Conservation (phyloP, 495 filamentous ascomycete species). For the Xylaria nigripes region DNA sequence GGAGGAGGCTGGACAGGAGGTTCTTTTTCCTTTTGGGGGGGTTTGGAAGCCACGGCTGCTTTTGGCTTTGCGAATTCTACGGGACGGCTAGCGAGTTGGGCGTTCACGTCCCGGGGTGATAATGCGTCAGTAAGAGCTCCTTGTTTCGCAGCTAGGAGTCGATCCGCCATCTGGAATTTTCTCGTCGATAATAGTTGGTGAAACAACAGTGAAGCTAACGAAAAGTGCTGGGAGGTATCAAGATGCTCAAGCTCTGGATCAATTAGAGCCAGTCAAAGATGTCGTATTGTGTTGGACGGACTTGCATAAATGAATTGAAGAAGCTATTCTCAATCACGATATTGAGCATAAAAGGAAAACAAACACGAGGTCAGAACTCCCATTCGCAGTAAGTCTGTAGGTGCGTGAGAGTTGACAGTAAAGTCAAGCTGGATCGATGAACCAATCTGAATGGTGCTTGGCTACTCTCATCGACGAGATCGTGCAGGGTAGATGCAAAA, state of each 20-base stretch:
- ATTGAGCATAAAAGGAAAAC: background rate
- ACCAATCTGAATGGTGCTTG: background rate
- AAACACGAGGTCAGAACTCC: background rate
- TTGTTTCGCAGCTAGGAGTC: constrained; percentile 31
- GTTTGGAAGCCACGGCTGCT: constrained; percentile 45
- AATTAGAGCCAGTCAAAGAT: background rate
- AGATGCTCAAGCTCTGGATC: background rate
- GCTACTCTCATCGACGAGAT: background rate
- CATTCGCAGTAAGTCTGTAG: constrained; percentile 1
- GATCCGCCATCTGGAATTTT: constrained; percentile 21
- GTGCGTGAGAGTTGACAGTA: background rate
- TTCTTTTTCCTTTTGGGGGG: constrained; percentile 51
- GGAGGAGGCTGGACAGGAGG: constrained; percentile 71
- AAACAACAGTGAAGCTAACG: constrained; percentile 10
- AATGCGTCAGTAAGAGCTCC: constrained; percentile 55
- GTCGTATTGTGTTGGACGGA: background rate
- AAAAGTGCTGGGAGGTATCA: constrained; percentile 3
- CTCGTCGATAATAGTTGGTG: background rate
- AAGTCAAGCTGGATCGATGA: background rate
- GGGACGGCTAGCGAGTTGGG: constrained; percentile 33
- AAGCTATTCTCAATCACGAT: background rate
- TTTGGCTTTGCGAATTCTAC: constrained; percentile 47
- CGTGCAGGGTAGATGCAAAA: background rate
- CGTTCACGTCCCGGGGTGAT: constrained; percentile 64
- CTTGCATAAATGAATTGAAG: background rate